Percentiles rank a stretch among this genome's conserved stretches.
These are phyloP conservation scores for Dentipellis sp. DNA, from an alignment of 768 basidiomycete species.

Conservation along the genomic window DNA sequence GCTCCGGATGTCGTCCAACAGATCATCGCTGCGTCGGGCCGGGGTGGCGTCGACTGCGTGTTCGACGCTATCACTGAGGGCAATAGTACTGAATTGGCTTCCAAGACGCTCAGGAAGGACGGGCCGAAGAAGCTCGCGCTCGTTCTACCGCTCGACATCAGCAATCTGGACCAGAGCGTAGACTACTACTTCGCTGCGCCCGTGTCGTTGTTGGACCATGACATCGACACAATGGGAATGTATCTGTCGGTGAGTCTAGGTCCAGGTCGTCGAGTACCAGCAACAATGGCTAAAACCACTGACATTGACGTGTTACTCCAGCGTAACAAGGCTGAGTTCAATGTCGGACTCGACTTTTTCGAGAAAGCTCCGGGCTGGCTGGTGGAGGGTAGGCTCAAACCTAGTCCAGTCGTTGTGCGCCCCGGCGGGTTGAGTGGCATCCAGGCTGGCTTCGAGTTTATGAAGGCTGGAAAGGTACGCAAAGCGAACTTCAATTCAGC, in stretches of 20 bases:
- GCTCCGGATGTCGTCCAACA: slow-evolving; percentile 18
- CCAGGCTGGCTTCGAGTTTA: slow-evolving; percentile 15
- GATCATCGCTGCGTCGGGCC: slow-evolving; percentile 16
- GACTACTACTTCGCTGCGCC: not conserved
- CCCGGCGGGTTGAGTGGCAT: not conserved
- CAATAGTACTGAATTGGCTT: not conserved
- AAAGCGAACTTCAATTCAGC: not conserved
- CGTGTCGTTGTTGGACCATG: not conserved
- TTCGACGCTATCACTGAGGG: slow-evolving; percentile 2
- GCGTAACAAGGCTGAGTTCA: not conserved
- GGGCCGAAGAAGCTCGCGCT: not conserved
- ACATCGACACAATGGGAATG: not conserved
- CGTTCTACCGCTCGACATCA: not conserved
- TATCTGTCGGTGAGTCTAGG: not conserved
- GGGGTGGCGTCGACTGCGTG: slow-evolving; percentile 16
- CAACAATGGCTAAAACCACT: too few relatives aligned
- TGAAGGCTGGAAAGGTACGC: slow-evolving; percentile 20
- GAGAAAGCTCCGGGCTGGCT: not conserved
- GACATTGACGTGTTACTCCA: not conserved
- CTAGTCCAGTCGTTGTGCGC: not conserved
- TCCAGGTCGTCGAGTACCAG: too few relatives aligned
- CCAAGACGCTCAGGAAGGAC: not conserved
- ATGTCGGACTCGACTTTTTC: not conserved
- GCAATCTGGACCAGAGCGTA: not conserved
- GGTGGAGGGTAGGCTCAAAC: not conserved